These are phyloP conservation scores for Aphanocladium album DNA, from an alignment of 2,329 filamentous ascomycete genomes.

Conservation along the genomic window DNA sequence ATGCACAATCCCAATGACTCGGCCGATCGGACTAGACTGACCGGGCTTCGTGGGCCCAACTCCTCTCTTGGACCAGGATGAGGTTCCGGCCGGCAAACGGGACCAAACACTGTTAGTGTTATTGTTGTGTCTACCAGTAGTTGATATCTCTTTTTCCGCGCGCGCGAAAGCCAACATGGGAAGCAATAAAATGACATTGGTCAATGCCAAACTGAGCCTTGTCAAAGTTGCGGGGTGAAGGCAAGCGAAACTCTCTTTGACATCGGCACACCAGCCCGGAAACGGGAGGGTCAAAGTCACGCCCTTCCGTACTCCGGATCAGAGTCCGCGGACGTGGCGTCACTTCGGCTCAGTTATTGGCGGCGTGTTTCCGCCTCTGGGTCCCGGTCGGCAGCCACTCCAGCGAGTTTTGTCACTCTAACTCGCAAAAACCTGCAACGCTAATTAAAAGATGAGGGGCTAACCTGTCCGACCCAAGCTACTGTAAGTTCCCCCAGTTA, in stretches of 20 bases:
- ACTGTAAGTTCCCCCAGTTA: background rate
- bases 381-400: background rate
- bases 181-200: too few species aligned
- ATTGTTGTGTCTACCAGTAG: background rate
- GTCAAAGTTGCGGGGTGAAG: too few species aligned
- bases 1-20: background rate
- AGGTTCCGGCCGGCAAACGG: background rate
- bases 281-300: too few species aligned
- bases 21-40: constrained; percentile 8
- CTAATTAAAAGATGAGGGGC: background rate
- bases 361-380: constrained; percentile 5
- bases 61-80: background rate
- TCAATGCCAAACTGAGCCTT: too few species aligned
- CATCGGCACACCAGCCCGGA: too few species aligned
- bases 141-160: background rate
- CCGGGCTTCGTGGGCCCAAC: background rate
- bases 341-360: background rate
- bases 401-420: background rate
- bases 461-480: background rate
- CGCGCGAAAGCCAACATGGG: background rate
- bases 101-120: background rate
- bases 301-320: background rate
- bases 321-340: constrained; percentile 13
- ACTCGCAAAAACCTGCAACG: background rate
- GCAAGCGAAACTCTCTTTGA: background rate